Conservation (phyloP, 495 filamentous ascomycete genomes). For the Xylaria flabelliformis region DNA sequence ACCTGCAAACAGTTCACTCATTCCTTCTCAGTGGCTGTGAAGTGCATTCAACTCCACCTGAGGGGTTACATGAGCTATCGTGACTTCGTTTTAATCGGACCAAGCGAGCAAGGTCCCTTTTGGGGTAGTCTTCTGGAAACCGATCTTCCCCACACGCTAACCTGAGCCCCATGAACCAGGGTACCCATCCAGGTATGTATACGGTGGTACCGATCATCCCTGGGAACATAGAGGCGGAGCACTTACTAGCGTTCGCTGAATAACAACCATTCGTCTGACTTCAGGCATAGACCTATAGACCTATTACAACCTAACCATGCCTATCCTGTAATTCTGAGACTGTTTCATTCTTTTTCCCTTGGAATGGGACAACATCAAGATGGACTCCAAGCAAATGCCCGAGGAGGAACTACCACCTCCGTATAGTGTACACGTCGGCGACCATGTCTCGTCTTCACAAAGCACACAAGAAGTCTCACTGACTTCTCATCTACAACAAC, state of each 20-base stretch:
- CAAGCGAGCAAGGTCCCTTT: neutral
- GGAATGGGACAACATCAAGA: neutral
- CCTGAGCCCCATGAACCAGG: slow-evolving; percentile 2
- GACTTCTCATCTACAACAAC: slow-evolving; percentile 46
- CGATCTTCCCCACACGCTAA: slow-evolving; percentile 13
- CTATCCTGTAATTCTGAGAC: neutral
- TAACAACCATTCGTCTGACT: neutral
- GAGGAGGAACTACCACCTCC: slow-evolving; percentile 41
- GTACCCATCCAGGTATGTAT: neutral
- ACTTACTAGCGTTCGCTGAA: neutral
- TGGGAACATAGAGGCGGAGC: slow-evolving; percentile 1
- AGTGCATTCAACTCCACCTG: neutral
- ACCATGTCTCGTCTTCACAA: slow-evolving; percentile 2
- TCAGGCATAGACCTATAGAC: neutral
- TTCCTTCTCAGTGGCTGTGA: slow-evolving; percentile 16
- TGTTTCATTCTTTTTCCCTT: neutral
- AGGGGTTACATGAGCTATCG: neutral
- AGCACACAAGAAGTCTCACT: slow-evolving; percentile 23
- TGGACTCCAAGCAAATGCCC: slow-evolving; percentile 30
- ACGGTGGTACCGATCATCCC: neutral
- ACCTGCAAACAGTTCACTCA: neutral
- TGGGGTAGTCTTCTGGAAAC: slow-evolving; percentile 17
- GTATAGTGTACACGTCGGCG: slow-evolving; percentile 31
- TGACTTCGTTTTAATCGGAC: neutral
- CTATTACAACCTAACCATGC: neutral